Evolutionary conservation across 345 rosid species (phyloP).

Genomic region (Linum usitatissimum): DNA sequence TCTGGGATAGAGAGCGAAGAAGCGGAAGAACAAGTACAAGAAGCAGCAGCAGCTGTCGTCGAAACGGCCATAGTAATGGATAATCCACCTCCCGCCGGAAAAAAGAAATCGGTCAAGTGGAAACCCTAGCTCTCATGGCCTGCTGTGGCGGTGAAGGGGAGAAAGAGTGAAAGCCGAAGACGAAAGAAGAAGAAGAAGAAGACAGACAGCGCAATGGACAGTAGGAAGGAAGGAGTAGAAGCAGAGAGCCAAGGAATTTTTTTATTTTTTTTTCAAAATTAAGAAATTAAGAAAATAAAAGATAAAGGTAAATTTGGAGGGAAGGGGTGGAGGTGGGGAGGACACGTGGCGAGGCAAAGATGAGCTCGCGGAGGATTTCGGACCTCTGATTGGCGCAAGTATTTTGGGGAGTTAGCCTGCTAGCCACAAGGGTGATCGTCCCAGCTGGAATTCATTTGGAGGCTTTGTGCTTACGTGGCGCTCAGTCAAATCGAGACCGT

Average conservation of each 20-base stretch:
- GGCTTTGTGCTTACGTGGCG: no score
- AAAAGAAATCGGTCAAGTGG: conserved; percentile 7
- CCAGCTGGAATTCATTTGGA: neutral
- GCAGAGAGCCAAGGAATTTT: neutral
- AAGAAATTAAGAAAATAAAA: no score
- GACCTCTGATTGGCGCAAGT: conserved; percentile 23
- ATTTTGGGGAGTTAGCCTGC: neutral
- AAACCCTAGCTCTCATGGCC: conserved; percentile 21
- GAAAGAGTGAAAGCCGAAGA: neutral
- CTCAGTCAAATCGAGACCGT: no score
- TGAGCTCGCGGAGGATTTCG: conserved; percentile 12
- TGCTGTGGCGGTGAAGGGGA: neutral
- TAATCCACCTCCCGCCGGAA: neutral
- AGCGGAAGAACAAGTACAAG: conserved; percentile 18
- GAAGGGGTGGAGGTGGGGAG: conserved; percentile 42
- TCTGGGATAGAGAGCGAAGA: conserved; percentile 13
- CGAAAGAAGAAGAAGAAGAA: conserved; percentile 7
- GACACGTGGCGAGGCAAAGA: conserved; percentile 48
- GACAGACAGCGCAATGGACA: neutral
- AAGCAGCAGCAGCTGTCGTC: neutral
- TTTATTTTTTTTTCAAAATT: neutral
- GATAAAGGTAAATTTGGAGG: neutral
- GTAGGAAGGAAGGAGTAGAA: neutral
- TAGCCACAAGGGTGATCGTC: conserved; percentile 16
- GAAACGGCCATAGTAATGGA: conserved; percentile 29